phyloP scores from a whole-genome alignment of 495 filamentous ascomycete genomes.

The Tetracladium setigerum region DNA sequence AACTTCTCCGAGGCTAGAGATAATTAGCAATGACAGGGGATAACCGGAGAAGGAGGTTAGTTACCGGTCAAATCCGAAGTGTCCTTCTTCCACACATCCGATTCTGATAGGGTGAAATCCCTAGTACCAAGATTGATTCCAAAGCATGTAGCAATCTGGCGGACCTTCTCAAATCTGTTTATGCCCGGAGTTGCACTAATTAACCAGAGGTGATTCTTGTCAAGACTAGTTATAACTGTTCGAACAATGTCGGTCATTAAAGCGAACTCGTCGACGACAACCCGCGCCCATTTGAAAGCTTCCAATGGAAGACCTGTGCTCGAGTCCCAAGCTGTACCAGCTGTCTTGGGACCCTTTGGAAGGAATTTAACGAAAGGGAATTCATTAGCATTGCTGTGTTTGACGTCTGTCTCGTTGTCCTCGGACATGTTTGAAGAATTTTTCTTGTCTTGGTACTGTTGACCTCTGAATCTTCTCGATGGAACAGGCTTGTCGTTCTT shows the following conservation, averaged over 20 bases:
- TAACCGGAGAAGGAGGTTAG: background rate
- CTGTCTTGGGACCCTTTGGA: background rate
- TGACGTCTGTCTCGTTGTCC: no score
- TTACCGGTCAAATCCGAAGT: constrained; percentile 30
- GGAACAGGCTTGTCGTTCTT: constrained; percentile 19
- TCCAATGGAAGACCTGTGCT: constrained; percentile 39
- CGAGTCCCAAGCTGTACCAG: constrained; percentile 1
- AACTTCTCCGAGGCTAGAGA: constrained; percentile 6
- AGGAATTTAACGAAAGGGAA: no score
- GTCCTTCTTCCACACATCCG: constrained; percentile 22
- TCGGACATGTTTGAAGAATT: background rate
- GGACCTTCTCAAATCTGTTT: constrained; percentile 52
- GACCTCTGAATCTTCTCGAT: constrained; percentile 24
- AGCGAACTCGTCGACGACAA: constrained; percentile 62
- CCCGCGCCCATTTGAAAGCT: constrained; percentile 51
- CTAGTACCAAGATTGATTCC: constrained; percentile 46
- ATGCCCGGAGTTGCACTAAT: constrained; percentile 60
- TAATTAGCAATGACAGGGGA: background rate
- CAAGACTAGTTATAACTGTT: constrained; percentile 26
- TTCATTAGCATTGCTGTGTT: no score
- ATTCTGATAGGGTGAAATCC: constrained; percentile 31
- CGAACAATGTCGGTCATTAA: constrained; percentile 36
- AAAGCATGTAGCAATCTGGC: constrained; percentile 48
- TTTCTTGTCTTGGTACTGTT: constrained; percentile 21
- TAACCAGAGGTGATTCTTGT: constrained; percentile 50